Evolutionary conservation across 805 yeast species (phyloP), one percentile per base, ranked within the genome.

Genomic region (Nakazawaea anatomiae): DNA sequence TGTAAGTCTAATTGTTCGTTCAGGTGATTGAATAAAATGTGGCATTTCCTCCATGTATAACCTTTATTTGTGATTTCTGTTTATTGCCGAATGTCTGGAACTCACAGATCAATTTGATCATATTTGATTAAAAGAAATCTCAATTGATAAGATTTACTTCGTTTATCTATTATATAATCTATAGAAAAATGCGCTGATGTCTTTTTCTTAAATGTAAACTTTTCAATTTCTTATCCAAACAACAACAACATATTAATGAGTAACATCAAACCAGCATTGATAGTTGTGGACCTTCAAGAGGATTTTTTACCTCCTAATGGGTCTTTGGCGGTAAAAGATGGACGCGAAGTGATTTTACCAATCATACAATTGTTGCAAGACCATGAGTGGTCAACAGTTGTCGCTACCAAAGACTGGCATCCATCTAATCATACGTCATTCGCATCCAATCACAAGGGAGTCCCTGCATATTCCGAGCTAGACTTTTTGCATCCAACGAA

Each of bases 391-490:
- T 71, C 73, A 42, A 67, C 81, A 6, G 71, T 89, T 1, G 77
- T 87, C 0, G 83, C 88, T 39, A 85, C 96, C 2, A 82, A 84
- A 61, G 98, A 91, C 62, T 89, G 96, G 94, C 98, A 91, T 64
- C 95, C 97, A 0, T 39, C 55, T 10, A 73, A 79, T 58, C 98
- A 91, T 63, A 73, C 77, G 0, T 89, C 96, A 6, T 91, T 91
- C 73, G 96, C 97, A 0, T 74, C 84, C 0, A 77, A 75, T 44
- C 90, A 89, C 60, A 29, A 8, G 30, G 62, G 56, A 36, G 65
- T 55, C 29, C 51, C 63, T 2, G 87, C 90, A 2, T 90, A 72
- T 60, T 68, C 81, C 0, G 60, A 69, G 1, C 56, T 79, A 40
- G 68, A 61, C 14, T 80, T 84, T 60, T 47, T 58, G 1, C 79